Percentiles rank a stretch among this genome's conserved stretches.
Evolutionary conservation across 306 rosid species (phyloP).

Genomic region (Rubus parviflorus): DNA sequence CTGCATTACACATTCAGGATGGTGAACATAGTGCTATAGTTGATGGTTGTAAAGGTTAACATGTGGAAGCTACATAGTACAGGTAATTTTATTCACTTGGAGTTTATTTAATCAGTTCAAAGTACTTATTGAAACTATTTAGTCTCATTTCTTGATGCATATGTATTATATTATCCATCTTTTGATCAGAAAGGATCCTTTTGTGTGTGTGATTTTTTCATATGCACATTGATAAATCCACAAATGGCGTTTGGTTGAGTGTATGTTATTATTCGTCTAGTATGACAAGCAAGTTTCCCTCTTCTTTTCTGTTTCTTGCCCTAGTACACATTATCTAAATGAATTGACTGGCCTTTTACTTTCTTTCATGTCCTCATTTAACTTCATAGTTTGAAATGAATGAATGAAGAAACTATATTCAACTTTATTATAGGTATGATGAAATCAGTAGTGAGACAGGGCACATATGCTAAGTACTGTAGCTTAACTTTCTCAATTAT

Average conservation of each 20-base stretch:
- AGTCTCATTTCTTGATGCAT: constrained; percentile 28
- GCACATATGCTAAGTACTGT: not conserved
- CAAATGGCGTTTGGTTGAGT: constrained; percentile 9
- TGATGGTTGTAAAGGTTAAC: constrained; percentile 28
- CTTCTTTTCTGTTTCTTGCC: not conserved
- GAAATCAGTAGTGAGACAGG: not conserved
- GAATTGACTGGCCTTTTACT: not conserved
- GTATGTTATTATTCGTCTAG: not conserved
- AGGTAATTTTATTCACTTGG: constrained; percentile 22
- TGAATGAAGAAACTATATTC: not conserved
- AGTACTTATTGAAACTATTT: constrained; percentile 30
- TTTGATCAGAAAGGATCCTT: constrained; percentile 24
- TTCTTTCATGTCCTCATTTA: not conserved
- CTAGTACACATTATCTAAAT: too few relatives aligned
- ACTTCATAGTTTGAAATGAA: not conserved
- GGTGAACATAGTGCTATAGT: constrained; percentile 24
- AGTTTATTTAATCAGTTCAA: constrained; percentile 25
- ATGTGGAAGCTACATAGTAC: constrained; percentile 24
- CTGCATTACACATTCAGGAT: constrained; percentile 11
- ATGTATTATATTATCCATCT: constrained; percentile 25
- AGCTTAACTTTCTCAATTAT: not conserved
- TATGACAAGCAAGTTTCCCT: not conserved
- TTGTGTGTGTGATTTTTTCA: constrained; percentile 16
- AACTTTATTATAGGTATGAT: not conserved
- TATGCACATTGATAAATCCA: constrained; percentile 15